Base-by-base conservation (phyloP, 2,329 filamentous ascomycete genomes). In the Alternaria postmessia region DNA sequence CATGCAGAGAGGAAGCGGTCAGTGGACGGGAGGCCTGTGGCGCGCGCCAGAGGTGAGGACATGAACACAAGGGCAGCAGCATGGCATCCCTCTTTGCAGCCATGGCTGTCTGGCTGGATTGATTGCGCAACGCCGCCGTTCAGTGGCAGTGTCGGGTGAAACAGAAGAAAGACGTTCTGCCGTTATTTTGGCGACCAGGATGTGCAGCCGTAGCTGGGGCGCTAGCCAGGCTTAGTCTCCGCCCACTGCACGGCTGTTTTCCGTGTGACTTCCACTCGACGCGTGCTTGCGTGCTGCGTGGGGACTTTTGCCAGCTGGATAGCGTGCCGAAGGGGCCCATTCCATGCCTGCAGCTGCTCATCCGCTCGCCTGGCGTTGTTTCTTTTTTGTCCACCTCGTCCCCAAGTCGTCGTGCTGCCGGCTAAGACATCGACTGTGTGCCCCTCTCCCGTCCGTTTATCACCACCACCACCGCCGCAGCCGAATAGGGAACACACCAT, bases 271-370 rank as follows among this genome's bases (percentile, higher is more conserved):
- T 57, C 52, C 38, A 18, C 48, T 59, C 60, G 60, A 65, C 63
- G 60, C 63, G 56, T 62, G 60, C 53, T 48, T 26, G 52, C 32
- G 41, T 47, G 47, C 41, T 36, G 46, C 34, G 46, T 47, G 47
- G 57, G 57, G 63, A 62, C 59, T 46, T 58, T 54, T 64, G 63
- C 63, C 63, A 65, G 51, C 53, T 52, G 49, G 52, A 51, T 63
- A 62, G 59, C 54, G 58, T 61, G 58, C 55, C 55, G 39, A 34
- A 26, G 44, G 38, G 30, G 32, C 41, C 48, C 46, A 53, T 58
- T 46, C 46, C 54, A 32, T 51, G 55, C 59, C 42, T 57, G 57
- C 48, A 58, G 46, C 34, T 38, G 42, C 49, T 36, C 48, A 22
- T 43, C 55, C 20, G 30, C 52, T 34, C 39, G 46, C 28, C 46